These are phyloP conservation scores for Xylaria multiplex DNA, from an alignment of 2,329 filamentous ascomycete genomes.

Conservation along the genomic window DNA sequence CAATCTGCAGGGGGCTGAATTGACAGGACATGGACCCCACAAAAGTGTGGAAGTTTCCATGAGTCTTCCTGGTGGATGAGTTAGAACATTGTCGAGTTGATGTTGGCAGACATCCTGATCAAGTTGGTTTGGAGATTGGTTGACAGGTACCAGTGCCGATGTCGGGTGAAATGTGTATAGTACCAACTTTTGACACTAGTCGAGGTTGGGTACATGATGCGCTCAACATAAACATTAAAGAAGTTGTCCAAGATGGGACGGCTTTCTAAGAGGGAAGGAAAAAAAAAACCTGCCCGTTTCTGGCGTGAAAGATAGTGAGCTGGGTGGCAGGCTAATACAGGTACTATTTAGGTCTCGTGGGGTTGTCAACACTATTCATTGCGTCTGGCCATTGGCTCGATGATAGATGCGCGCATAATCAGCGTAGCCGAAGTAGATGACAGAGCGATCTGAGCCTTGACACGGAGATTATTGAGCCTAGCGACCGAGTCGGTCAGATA, in stretches of 20 bases:
- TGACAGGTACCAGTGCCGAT: conserved; percentile 20
- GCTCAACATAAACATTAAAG: background rate
- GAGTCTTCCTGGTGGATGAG: conserved; percentile 23
- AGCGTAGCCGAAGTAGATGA: conserved; percentile 16
- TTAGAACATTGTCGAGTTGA: conserved; percentile 23
- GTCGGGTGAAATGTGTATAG: conserved; percentile 16
- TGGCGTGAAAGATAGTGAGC: background rate
- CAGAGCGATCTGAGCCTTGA: conserved; percentile 7
- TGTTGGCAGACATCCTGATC: background rate
- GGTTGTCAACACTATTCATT: background rate
- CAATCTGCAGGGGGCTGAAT: conserved; percentile 28
- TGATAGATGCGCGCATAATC: conserved; percentile 14
- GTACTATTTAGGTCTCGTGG: conserved; percentile 2
- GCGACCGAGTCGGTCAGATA: conserved; percentile 15
- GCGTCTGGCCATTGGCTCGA: conserved; percentile 4
- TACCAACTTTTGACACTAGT: conserved; percentile 6
- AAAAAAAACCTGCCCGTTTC: background rate
- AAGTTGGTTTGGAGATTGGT: conserved; percentile 2
- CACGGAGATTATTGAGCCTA: background rate
- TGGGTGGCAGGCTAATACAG: background rate
- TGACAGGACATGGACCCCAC: conserved; percentile 17
- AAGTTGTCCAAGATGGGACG: background rate
- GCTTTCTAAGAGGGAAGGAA: background rate
- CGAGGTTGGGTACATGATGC: conserved; percentile 1
- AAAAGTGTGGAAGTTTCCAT: conserved; percentile 7